Evolutionary conservation across 306 rosid species (phyloP).

Genomic region (Datisca glomerata): DNA sequence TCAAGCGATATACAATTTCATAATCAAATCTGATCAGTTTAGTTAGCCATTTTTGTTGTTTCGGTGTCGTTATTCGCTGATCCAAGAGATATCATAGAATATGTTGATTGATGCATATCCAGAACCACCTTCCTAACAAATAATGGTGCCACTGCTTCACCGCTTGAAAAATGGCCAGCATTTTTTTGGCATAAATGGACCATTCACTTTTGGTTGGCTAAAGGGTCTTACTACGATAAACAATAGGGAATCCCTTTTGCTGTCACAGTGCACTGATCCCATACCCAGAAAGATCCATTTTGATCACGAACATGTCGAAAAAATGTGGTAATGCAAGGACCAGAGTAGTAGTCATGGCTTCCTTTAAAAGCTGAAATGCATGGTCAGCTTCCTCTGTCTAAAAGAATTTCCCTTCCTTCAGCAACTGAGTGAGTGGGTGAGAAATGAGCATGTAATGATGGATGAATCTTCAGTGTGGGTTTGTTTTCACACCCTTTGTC

Average conservation of each 20-base stretch:
- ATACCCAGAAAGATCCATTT: not conserved
- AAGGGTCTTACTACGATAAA: not conserved
- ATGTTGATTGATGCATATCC: not conserved
- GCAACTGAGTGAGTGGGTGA: too few relatives aligned
- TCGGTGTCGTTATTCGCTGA: not conserved
- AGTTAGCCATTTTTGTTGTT: not conserved
- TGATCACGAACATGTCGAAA: not conserved
- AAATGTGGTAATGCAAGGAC: too few relatives aligned
- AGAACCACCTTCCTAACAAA: not conserved
- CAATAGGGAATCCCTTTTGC: not conserved
- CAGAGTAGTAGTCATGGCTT: not conserved
- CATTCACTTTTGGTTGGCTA: not conserved
- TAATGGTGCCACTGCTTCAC: not conserved
- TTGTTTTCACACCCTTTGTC: not conserved
- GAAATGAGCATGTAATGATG: not conserved
- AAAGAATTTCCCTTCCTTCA: not conserved
- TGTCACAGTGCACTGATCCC: not conserved
- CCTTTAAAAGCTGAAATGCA: not conserved
- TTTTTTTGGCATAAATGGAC: too few relatives aligned
- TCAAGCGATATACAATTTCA: not conserved
- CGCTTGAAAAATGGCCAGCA: too few relatives aligned
- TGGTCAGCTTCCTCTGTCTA: not conserved
- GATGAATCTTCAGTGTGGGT: not conserved
- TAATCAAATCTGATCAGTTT: not conserved
- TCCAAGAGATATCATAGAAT: not conserved